Percentiles rank a stretch among this genome's conserved stretches.
Evolutionary conservation across 2,329 filamentous ascomycete genomes (phyloP).

Genomic region (Beauveria brongniartii): DNA sequence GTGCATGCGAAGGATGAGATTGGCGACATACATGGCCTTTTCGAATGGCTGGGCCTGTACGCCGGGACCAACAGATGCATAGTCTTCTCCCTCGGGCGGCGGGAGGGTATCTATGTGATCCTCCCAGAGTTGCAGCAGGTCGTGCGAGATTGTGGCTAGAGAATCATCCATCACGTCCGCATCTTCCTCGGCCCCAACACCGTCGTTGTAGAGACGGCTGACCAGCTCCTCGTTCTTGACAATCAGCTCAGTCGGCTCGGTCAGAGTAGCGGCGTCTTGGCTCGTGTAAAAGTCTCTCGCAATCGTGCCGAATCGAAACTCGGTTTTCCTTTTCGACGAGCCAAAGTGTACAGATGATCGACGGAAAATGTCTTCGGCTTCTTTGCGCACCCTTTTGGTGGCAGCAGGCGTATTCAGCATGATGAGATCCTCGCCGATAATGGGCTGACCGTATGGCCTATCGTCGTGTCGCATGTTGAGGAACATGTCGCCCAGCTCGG

Average conservation of each 20-base stretch:
- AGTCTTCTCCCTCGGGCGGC: constrained; percentile 43
- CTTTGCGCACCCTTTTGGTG: constrained; percentile 41
- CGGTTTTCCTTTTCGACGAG: constrained; percentile 36
- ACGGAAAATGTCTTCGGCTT: constrained; percentile 49
- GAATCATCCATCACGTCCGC: constrained; percentile 48
- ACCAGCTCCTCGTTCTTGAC: constrained; percentile 68
- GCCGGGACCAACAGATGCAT: constrained; percentile 57
- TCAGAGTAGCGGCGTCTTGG: constrained; percentile 50
- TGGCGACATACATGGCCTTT: constrained; percentile 73
- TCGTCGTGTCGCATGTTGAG: constrained; percentile 39
- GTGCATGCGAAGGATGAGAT: constrained; percentile 69
- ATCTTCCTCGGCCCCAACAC: constrained; percentile 48
- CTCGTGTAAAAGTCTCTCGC: constrained; percentile 59
- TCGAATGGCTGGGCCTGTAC: constrained; percentile 54
- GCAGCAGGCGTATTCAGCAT: constrained; percentile 49
- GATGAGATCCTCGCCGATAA: constrained; percentile 42
- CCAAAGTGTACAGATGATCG: constrained; percentile 41
- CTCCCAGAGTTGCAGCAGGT: constrained; percentile 49
- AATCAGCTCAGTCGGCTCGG: constrained; percentile 64
- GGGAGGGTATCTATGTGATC: constrained; percentile 42
- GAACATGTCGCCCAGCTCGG: constrained; percentile 40
- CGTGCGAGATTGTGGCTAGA: constrained; percentile 44
- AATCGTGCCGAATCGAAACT: constrained; percentile 60
- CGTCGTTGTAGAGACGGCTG: constrained; percentile 54
- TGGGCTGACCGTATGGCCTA: constrained; percentile 28